A percentile compares a stretch with the other conserved stretches of the same genome.
Evolutionary conservation across 106 monocot species (phyloP).

Genomic region (Agapanthus africanus): DNA sequence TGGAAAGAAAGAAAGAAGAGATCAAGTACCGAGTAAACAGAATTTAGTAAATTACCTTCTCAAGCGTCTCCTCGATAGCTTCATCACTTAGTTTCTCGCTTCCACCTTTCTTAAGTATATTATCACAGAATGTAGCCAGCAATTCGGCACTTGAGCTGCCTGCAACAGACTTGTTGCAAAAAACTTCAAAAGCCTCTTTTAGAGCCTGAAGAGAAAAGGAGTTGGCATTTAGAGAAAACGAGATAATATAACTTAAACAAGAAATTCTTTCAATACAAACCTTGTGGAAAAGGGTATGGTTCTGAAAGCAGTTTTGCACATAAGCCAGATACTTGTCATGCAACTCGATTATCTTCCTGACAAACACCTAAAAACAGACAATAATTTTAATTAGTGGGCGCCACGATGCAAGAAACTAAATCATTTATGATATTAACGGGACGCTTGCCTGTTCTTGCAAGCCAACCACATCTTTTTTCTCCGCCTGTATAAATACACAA

Average conservation of each 20-base stretch:
- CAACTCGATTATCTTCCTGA: constrained; percentile 63
- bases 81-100: constrained; percentile 57
- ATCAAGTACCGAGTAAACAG: too few relatives aligned
- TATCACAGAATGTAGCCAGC: constrained; percentile 56
- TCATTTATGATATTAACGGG: background rate
- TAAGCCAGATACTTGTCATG: constrained; percentile 67
- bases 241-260: too few relatives aligned
- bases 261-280: constrained; percentile 18
- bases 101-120: constrained; percentile 54
- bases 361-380: constrained; percentile 40
- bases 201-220: constrained; percentile 31
- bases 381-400: background rate
- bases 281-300: constrained; percentile 72
- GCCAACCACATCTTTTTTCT: constrained; percentile 51
- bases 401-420: background rate
- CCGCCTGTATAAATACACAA: constrained; percentile 32
- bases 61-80: constrained; percentile 64
- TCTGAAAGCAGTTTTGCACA: constrained; percentile 62
- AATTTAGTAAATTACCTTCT: too few relatives aligned
- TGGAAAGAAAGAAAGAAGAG: too few relatives aligned
- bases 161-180: constrained; percentile 57
- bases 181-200: constrained; percentile 67
- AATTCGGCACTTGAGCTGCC: constrained; percentile 56
- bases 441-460: constrained; percentile 50
- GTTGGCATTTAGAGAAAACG: too few relatives aligned